Evolutionary conservation across 228 moss, liverwort and hornwort species (phyloP).

Genomic region (Sphagnum magellanicum): DNA sequence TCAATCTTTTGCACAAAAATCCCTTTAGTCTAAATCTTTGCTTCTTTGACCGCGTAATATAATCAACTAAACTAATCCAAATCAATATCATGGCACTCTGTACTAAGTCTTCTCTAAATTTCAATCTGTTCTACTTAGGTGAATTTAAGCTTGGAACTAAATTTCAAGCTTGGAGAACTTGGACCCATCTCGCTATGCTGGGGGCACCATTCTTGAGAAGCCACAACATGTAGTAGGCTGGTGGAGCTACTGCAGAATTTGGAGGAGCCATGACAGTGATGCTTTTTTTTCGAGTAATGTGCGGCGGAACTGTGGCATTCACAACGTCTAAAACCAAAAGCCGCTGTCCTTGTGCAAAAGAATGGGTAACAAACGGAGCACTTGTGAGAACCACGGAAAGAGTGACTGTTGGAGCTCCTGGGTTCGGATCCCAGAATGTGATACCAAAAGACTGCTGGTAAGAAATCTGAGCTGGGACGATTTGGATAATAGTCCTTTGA

Average conservation of each 20-base stretch:
- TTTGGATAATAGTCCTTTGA: too few relatives aligned
- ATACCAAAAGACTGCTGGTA: constrained; percentile 9
- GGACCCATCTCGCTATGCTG: constrained; percentile 41
- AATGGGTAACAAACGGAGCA: constrained; percentile 29
- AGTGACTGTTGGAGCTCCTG: constrained; percentile 2
- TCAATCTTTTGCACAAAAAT: too few relatives aligned
- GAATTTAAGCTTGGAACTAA: too few relatives aligned
- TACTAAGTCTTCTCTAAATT: too few relatives aligned
- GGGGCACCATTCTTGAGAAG: constrained; percentile 46
- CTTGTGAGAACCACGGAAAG: constrained; percentile 15
- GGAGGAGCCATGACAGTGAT: constrained; percentile 33
- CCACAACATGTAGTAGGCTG: constrained; percentile 54
- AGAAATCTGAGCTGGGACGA: neutral
- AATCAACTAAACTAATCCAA: too few relatives aligned
- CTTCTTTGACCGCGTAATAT: too few relatives aligned
- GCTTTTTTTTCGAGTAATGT: constrained; percentile 8
- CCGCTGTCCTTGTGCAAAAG: constrained; percentile 37
- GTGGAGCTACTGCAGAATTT: constrained; percentile 37
- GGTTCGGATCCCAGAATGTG: constrained; percentile 4
- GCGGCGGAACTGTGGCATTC: neutral
- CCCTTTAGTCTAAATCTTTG: too few relatives aligned
- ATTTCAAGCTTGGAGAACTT: neutral
- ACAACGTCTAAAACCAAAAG: constrained; percentile 19
- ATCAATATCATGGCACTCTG: too few relatives aligned
- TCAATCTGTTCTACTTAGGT: too few relatives aligned